Conservation (phyloP, 495 filamentous ascomycete genomes). For the Daldinia caldariorum region DNA sequence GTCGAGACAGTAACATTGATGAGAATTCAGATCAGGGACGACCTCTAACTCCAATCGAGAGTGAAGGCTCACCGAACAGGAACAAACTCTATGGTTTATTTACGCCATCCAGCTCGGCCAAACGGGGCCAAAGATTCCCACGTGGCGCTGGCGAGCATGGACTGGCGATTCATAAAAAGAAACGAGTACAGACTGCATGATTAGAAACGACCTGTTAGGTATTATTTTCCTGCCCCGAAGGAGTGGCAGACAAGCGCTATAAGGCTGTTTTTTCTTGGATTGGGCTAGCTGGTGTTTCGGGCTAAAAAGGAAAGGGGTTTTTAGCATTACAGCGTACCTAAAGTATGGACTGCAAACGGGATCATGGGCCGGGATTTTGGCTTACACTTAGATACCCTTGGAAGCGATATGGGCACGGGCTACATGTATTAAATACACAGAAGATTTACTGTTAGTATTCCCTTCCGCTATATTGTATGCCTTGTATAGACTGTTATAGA, state of each 20-base stretch:
- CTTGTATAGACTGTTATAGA: background rate
- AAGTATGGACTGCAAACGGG: slow-evolving; percentile 9
- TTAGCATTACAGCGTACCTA: slow-evolving; percentile 33
- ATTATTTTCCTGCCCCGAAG: background rate
- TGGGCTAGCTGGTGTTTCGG: slow-evolving; percentile 21
- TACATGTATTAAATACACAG: slow-evolving; percentile 29
- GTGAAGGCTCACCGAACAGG: slow-evolving; percentile 22
- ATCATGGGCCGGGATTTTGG: slow-evolving; percentile 24
- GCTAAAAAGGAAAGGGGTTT: slow-evolving; percentile 1
- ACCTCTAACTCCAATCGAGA: slow-evolving; percentile 32
- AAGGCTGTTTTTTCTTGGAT: slow-evolving; percentile 2
- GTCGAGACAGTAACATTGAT: background rate
- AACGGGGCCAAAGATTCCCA: slow-evolving; percentile 7
- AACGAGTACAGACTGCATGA: slow-evolving; percentile 37
- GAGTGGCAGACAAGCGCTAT: background rate
- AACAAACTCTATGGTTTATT: slow-evolving; percentile 16
- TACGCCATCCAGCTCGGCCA: slow-evolving; percentile 6
- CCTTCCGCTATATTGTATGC: background rate
- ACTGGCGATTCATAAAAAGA: slow-evolving; percentile 19
- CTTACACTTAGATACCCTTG: slow-evolving; percentile 38
- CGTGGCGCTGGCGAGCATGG: slow-evolving; percentile 7
- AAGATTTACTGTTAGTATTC: slow-evolving; percentile 1
- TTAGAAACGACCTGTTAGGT: background rate
- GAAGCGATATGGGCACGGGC: slow-evolving; percentile 33
- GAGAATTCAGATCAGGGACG: slow-evolving; percentile 20